Evolutionary conservation across 495 filamentous ascomycete species (phyloP), one percentile per base, ranked within the genome.

Genomic region (Mytilinidion resinicola): DNA sequence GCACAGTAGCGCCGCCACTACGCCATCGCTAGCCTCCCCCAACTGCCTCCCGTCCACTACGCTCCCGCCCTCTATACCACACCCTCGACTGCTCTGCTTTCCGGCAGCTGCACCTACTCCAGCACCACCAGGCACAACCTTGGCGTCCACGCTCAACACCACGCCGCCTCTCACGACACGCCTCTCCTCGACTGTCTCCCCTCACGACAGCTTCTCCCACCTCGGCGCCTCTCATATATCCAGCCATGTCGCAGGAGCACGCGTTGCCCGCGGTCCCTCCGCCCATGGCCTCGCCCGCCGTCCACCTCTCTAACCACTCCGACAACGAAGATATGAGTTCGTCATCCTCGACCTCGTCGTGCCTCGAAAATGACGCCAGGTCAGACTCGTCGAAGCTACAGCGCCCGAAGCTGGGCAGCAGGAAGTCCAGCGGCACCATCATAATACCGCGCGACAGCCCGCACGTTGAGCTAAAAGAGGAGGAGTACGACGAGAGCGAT

Each of bases 401-500:
- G 20, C 59, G 65, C 11, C 65, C 65, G 44, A 55, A 54, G 36
- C 79, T 74, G 72, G 77, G 66, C 66, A 85, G 80, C 65, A 80
- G 88, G 38, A 88, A 88, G 72, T 85, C 84, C 51, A 89, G 85
- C 66, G 87, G 86, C 59, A 89, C 89, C 34, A 87, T 91, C 61
- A 85, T 95, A 57, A 83, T 92, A 15, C 85, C 88, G 15, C 80
- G 87, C 53, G 85, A 91, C 64, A 83, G 84, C 44, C 77, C 78
- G 10, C 79, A 82, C 53, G 82, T 88, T 51, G 84, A 88, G 64
- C 77, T 85, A 9, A 71, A 85, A 58, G 80, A 82, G 44, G 78
- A 86, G 39, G 81, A 85, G 70, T 78, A 84, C 58, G 90, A 89
- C 17, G 87, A 87, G 2, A 85, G 90, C 70, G 93, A 96, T 69